Percentiles rank a stretch among this genome's conserved stretches.
Conservation (phyloP, 257 asterid species). For the Plectranthus barbatus region DNA sequence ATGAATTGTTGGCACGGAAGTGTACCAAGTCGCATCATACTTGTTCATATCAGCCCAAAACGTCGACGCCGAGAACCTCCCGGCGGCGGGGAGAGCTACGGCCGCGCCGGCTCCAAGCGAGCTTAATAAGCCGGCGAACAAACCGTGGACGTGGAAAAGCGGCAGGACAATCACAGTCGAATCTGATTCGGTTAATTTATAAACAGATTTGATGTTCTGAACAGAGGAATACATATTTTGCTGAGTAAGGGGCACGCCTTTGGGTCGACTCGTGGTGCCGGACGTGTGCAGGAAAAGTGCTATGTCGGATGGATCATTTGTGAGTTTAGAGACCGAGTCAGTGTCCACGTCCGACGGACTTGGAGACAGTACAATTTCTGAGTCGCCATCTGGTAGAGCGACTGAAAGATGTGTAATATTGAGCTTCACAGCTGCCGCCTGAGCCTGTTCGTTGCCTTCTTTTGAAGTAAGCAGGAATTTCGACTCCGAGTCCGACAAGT, state of each 20-base stretch:
- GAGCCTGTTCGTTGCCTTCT: slow-evolving; percentile 87
- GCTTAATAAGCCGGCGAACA: slow-evolving; percentile 73
- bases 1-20: slow-evolving; percentile 95
- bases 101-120: slow-evolving; percentile 86
- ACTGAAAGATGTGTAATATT: slow-evolving; percentile 59
- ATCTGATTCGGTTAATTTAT: slow-evolving; percentile 62
- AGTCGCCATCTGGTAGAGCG: slow-evolving; percentile 33
- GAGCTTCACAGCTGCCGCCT: slow-evolving; percentile 85
- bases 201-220: slow-evolving; percentile 61
- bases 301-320: slow-evolving; percentile 64
- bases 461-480: slow-evolving; percentile 55
- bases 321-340: slow-evolving; percentile 32
- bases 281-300: slow-evolving; percentile 98
- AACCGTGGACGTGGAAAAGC: slow-evolving; percentile 91
- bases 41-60: slow-evolving; percentile 86
- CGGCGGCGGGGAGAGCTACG: slow-evolving; percentile 80
- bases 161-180: slow-evolving; percentile 89
- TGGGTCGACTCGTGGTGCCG: slow-evolving; percentile 98
- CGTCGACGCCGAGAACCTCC: slow-evolving; percentile 91
- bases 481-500: slow-evolving; percentile 82
- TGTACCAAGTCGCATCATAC: slow-evolving; percentile 86
- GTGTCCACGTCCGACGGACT: slow-evolving; percentile 23
- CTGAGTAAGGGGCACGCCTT: slow-evolving; percentile 92
- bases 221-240: slow-evolving; percentile 69
- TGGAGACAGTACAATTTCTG: slow-evolving; percentile 39